Base-by-base conservation (phyloP, 2,329 filamentous ascomycete genomes). In the Diaporthe aspalathi region DNA sequence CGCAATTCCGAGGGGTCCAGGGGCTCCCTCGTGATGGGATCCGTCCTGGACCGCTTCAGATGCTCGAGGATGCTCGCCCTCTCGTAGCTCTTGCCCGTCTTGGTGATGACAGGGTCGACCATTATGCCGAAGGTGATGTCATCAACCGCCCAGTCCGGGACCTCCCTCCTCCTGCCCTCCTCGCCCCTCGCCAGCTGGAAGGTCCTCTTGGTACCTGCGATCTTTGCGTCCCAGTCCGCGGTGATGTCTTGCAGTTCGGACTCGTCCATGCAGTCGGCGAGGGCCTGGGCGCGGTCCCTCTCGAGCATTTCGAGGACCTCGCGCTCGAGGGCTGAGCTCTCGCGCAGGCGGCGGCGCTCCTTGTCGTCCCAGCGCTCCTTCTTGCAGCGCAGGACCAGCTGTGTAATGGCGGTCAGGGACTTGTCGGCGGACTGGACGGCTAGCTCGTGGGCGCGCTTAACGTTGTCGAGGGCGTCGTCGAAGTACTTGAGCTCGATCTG, bases 81-180 rank as follows among this genome's bases (percentile, higher is more conserved):
- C 80, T 98, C 96, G 79, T 97, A 99, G 1, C 93, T 96, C 74
- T 95, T 93, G 16, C 96, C 96, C 1, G 92, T 95, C 77, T 93
- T 94, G 1, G 93, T 95, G 91, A 89, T 80, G 22, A 90, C 88
- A 0, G 91, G 92, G 77, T 94, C 92, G 43, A 92, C 84, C 91
- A 94, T 92, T 72, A 94, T 86, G 54, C 87, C 86, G 75, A 94
- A 94, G 11, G 87, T 91, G 47, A 94, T 94, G 72, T 92, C 92
- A 78, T 95, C 93, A 53, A 95, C 87, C 2, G 90, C 85, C 86
- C 93, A 94, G 73, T 94, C 93, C 0, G 93, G 93, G 1, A 94
- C 90, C 76, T 90, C 87, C 32, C 89, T 83, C 73, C 81, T 82
- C 80, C 82, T 83, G 45, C 87, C 83, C 2, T 80, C 77, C 12